These are phyloP conservation scores for Neofusicoccum parvum DNA, from an alignment of 2,329 filamentous ascomycete species.

Conservation along the genomic window DNA sequence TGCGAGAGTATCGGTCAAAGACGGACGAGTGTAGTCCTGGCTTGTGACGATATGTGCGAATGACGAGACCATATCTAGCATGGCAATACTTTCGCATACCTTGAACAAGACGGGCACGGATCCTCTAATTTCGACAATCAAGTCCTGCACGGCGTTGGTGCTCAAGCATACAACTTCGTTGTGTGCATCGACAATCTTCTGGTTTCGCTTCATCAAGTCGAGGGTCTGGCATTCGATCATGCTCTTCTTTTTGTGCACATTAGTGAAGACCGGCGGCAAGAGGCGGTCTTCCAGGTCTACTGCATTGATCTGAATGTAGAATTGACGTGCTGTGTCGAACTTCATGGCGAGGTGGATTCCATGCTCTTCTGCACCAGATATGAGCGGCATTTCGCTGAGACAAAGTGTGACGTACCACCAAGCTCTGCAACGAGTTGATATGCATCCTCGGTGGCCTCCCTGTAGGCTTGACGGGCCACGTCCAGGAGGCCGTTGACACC, in stretches of 20 bases:
- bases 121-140: slow-evolving; percentile 72
- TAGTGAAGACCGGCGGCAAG: slow-evolving; percentile 74
- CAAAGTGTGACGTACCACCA: slow-evolving; percentile 53
- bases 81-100: slow-evolving; percentile 80
- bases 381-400: background rate
- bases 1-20: slow-evolving; percentile 68
- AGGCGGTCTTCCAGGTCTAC: slow-evolving; percentile 62
- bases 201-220: slow-evolving; percentile 75
- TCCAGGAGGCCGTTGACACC: slow-evolving; percentile 85
- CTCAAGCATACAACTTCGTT: slow-evolving; percentile 83
- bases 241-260: slow-evolving; percentile 71
- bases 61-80: slow-evolving; percentile 72
- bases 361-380: slow-evolving; percentile 45
- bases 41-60: slow-evolving; percentile 66
- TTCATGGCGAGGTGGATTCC: slow-evolving; percentile 67
- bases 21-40: slow-evolving; percentile 68
- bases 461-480: slow-evolving; percentile 85
- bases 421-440: slow-evolving; percentile 70
- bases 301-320: slow-evolving; percentile 70
- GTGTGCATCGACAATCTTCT: slow-evolving; percentile 73
- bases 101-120: slow-evolving; percentile 76
- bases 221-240: slow-evolving; percentile 86
- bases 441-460: slow-evolving; percentile 80
- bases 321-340: slow-evolving; percentile 76
- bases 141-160: slow-evolving; percentile 70